Percentiles rank a stretch among this genome's conserved stretches.
Evolutionary conservation across 164 flowering plant species (phyloP).

Genomic region (Vitis rotundifolia): DNA sequence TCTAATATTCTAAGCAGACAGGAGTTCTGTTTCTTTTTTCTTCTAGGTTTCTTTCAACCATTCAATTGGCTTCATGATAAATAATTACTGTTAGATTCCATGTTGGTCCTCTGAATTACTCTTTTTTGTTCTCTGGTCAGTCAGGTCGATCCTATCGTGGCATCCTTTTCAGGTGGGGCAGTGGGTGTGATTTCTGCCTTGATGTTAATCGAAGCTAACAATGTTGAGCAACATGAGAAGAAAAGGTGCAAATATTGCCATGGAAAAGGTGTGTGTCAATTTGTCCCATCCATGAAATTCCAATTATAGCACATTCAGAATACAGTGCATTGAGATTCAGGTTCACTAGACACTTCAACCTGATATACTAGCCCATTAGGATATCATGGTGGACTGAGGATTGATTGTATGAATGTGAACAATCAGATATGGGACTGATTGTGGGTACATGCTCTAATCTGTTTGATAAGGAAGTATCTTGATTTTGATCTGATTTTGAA

Average conservation of each 20-base stretch:
- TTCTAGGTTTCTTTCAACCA: neutral
- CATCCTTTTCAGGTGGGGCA: constrained; percentile 94
- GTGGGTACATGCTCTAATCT: too few relatives aligned
- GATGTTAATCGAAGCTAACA: constrained; percentile 87
- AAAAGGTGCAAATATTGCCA: constrained; percentile 87
- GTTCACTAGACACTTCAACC: too few relatives aligned
- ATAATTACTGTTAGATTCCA: constrained; percentile 1
- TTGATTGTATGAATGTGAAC: too few relatives aligned
- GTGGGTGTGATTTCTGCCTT: constrained; percentile 92
- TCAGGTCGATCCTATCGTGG: constrained; percentile 96
- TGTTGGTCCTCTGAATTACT: constrained; percentile 2
- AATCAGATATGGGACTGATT: too few relatives aligned
- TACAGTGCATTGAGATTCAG: too few relatives aligned
- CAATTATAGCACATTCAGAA: neutral
- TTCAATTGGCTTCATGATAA: neutral
- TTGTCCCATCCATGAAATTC: neutral
- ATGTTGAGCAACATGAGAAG: constrained; percentile 88
- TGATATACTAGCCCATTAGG: too few relatives aligned
- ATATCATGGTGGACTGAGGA: too few relatives aligned
- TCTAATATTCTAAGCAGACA: neutral
- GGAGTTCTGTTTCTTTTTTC: neutral
- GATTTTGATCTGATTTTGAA: too few relatives aligned
- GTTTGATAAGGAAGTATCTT: too few relatives aligned
- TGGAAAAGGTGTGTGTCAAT: constrained; percentile 66
- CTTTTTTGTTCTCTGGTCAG: constrained; percentile 38